Percentiles rank a stretch among this genome's conserved stretches.
Conservation (phyloP, 108 stramenopile species). For the Fistulifera pelliculosa region DNA sequence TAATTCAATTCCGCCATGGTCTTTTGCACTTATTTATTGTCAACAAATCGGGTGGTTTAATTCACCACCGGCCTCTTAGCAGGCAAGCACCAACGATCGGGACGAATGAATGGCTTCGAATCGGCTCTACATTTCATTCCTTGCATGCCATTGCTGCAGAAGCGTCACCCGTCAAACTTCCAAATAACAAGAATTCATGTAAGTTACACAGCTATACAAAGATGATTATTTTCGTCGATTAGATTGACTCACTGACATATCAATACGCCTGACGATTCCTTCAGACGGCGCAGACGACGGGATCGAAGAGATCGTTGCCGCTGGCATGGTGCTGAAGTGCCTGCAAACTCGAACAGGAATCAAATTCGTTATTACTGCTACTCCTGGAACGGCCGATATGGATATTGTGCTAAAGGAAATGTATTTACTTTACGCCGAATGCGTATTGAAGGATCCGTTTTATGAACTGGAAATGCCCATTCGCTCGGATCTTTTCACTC, state of each 20-base stretch:
- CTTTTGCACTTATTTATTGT: constrained; percentile 80
- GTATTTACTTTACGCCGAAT: constrained; percentile 77
- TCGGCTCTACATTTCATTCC: constrained; percentile 82
- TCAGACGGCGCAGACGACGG: constrained; percentile 68
- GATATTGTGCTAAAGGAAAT: constrained; percentile 64
- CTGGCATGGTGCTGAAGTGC: constrained; percentile 53
- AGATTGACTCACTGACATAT: not conserved
- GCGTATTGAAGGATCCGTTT: constrained; percentile 83
- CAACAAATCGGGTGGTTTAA: constrained; percentile 80
- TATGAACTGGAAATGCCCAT: constrained; percentile 90
- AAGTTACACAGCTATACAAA: constrained; percentile 12
- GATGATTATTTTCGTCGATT: not conserved
- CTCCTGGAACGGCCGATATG: constrained; percentile 52
- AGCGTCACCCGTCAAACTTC: constrained; percentile 57
- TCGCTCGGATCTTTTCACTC: constrained; percentile 70
- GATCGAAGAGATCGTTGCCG: constrained; percentile 74
- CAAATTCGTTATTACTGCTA: constrained; percentile 86
- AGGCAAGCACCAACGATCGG: constrained; percentile 63
- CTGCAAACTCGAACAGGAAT: constrained; percentile 81
- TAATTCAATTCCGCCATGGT: constrained; percentile 30
- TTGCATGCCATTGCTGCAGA: constrained; percentile 82
- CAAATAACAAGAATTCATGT: constrained; percentile 57
- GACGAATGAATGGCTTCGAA: constrained; percentile 84
- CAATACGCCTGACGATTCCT: not conserved
- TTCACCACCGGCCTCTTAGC: constrained; percentile 71